A percentile compares a stretch with the other conserved stretches of the same genome.
Conservation (phyloP, 106 monocot genomes). For the Agapanthus africanus region DNA sequence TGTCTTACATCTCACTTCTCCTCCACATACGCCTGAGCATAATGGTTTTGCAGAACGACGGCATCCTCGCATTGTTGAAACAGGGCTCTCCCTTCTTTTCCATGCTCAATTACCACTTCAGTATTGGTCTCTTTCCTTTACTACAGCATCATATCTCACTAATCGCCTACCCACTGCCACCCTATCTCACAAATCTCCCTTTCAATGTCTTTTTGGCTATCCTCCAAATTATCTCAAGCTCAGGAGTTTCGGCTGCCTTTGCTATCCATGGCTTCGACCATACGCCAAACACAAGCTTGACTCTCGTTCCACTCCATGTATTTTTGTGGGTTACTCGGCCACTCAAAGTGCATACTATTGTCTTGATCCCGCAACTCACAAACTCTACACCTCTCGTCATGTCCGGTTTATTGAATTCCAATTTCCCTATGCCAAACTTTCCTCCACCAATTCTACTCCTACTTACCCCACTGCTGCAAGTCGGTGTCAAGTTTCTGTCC, state of each 20-base stretch:
- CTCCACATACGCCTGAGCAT: conserved; percentile 1
- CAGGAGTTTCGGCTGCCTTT: neutral
- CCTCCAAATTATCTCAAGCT: conserved; percentile 1
- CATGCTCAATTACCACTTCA: neutral
- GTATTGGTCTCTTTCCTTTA: neutral
- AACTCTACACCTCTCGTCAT: neutral
- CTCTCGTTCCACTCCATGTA: neutral
- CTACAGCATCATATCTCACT: neutral
- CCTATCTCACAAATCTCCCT: neutral
- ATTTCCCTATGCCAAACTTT: neutral
- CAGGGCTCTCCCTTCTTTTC: neutral
- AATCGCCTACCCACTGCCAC: neutral
- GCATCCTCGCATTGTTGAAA: conserved; percentile 5
- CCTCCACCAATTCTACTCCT: too few species aligned
- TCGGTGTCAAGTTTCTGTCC: too few species aligned
- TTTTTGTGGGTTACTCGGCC: conserved; percentile 2
- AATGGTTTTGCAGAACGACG: neutral
- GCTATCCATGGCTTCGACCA: conserved; percentile 7
- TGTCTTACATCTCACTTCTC: conserved; percentile 1
- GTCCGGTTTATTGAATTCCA: neutral
- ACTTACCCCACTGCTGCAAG: too few species aligned
- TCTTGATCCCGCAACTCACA: neutral
- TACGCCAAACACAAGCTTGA: neutral
- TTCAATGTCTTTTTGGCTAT: neutral
- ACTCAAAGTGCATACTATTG: conserved; percentile 11